Evolutionary conservation across 192 early-diverging fungal species (phyloP).

Genomic region (Gonapodya sp.): DNA sequence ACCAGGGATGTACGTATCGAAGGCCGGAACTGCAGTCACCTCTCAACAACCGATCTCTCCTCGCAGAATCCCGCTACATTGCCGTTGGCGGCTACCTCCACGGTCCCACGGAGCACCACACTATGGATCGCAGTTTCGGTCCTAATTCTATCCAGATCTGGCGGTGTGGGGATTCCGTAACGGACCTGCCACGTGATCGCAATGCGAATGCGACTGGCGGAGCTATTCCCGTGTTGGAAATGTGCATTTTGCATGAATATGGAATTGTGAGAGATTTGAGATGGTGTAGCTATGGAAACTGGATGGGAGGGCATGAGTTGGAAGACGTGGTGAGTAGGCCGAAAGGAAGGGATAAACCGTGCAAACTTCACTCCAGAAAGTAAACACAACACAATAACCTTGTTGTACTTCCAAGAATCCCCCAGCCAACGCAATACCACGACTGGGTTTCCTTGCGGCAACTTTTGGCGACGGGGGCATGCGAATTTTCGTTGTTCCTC

Average conservation of each 20-base stretch:
- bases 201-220: neutral
- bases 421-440: neutral
- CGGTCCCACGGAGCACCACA: neutral
- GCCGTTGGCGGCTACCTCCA: neutral
- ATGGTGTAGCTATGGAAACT: neutral
- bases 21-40: neutral
- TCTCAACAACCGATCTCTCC: neutral
- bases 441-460: neutral
- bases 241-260: neutral
- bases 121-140: neutral
- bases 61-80: neutral
- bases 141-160: neutral
- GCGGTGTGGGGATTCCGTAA: neutral
- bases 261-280: neutral
- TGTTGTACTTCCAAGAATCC: neutral
- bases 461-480: neutral
- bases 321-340: neutral
- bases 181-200: neutral
- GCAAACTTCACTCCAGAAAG: no score
- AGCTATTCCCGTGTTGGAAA: neutral
- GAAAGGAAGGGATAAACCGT: neutral
- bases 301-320: neutral
- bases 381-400: neutral
- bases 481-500: neutral
- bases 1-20: no score